phyloP scores from a whole-genome alignment of 345 rosid genomes.

The Dipteronia dyeriana region DNA sequence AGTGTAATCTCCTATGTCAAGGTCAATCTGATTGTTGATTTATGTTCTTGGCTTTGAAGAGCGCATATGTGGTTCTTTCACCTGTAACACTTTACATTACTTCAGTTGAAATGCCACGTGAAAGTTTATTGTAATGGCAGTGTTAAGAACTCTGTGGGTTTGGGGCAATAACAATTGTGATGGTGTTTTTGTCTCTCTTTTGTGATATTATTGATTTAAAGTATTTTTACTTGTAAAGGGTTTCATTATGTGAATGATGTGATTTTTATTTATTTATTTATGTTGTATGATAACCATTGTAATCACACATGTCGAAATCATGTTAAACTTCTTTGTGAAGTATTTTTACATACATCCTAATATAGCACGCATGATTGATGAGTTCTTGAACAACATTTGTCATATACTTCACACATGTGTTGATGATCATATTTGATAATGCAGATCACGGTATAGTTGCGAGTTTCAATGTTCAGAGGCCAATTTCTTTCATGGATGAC shows the following conservation, averaged over 20 bases:
- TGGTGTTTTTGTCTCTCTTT: not conserved
- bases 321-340: not conserved
- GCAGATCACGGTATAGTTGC: slow-evolving; percentile 84
- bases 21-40: not conserved
- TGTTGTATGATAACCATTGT: not conserved
- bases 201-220: not conserved
- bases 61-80: not conserved
- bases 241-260: slow-evolving; percentile 5
- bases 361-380: not conserved
- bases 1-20: not conserved
- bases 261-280: not conserved
- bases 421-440: slow-evolving; percentile 19
- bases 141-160: not conserved
- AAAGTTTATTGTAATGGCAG: not conserved
- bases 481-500: slow-evolving; percentile 57
- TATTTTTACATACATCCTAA: not conserved
- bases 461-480: slow-evolving; percentile 59
- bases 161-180: not conserved
- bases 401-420: not conserved
- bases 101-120: not conserved
- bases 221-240: not conserved
- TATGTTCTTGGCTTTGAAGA: not conserved
- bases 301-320: not conserved
- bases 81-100: not conserved
- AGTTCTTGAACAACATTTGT: not conserved